Evolutionary conservation across 2,329 filamentous ascomycete species (phyloP).

Genomic region (Colletotrichum sp.): DNA sequence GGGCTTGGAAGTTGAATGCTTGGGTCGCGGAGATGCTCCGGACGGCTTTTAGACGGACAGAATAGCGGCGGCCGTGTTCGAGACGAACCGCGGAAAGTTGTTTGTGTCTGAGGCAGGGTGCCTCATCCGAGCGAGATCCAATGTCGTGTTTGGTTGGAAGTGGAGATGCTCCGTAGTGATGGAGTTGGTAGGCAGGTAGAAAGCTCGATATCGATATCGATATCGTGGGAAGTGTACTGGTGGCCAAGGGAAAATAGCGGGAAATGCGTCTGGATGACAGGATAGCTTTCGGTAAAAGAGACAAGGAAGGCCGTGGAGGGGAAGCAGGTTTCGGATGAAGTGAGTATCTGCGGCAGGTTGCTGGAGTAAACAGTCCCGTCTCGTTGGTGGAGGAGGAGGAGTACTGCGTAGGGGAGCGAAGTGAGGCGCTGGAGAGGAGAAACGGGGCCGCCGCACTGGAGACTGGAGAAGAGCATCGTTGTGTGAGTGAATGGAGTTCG

Average conservation of each 20-base stretch:
- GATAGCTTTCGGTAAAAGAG: conserved; percentile 17
- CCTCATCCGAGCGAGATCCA: neutral
- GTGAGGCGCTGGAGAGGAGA: neutral
- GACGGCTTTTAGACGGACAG: neutral
- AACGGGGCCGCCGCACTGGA: neutral
- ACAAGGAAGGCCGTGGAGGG: neutral
- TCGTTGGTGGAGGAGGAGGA: neutral
- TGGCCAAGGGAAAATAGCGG: neutral
- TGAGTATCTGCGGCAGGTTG: neutral
- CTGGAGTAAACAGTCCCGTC: neutral
- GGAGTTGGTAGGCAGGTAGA: neutral
- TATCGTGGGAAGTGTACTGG: neutral
- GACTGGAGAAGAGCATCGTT: neutral
- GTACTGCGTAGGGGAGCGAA: neutral
- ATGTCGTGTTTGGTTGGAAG: neutral
- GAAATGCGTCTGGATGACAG: conserved; percentile 6
- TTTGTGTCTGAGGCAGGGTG: neutral
- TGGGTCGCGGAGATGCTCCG: neutral
- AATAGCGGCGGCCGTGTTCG: neutral
- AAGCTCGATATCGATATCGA: neutral
- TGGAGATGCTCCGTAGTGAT: neutral
- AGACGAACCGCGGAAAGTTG: neutral
- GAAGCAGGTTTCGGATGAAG: neutral
- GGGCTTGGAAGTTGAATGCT: neutral
- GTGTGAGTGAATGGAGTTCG: neutral